Evolutionary conservation across 345 rosid species (phyloP).

Genomic region (Melastoma malabathricum): DNA sequence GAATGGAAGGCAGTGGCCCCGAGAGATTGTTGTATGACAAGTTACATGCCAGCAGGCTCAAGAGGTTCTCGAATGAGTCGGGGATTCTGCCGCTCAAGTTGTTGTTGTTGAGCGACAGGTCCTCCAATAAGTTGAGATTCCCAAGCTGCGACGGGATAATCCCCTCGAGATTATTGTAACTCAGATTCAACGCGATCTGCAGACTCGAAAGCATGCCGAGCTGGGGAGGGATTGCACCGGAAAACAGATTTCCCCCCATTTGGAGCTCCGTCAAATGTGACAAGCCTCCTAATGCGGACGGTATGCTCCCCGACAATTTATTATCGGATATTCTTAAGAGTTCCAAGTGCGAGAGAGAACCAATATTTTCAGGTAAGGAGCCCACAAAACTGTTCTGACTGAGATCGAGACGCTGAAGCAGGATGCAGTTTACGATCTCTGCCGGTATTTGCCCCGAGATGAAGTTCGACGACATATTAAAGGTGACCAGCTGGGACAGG

Average conservation of each 20-base stretch:
- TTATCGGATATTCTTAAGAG: constrained; percentile 77
- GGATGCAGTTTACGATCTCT: constrained; percentile 55
- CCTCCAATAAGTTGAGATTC: constrained; percentile 47
- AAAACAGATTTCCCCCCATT: constrained; percentile 85
- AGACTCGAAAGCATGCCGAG: constrained; percentile 69
- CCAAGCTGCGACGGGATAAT: constrained; percentile 69
- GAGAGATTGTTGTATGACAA: constrained; percentile 74
- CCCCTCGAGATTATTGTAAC: constrained; percentile 62
- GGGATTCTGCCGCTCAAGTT: constrained; percentile 73
- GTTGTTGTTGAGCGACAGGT: constrained; percentile 63
- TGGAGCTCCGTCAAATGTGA: constrained; percentile 71
- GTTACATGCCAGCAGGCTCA: constrained; percentile 79
- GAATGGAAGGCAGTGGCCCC: constrained; percentile 50
- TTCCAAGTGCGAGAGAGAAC: constrained; percentile 67
- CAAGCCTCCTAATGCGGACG: constrained; percentile 54
- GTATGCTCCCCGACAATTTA: constrained; percentile 59
- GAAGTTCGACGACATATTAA: constrained; percentile 68
- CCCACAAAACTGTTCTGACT: constrained; percentile 52
- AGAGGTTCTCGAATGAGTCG: constrained; percentile 38
- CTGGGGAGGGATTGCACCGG: constrained; percentile 60
- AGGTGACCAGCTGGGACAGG: constrained; percentile 60
- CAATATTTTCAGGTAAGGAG: constrained; percentile 58
- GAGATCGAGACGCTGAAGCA: constrained; percentile 89
- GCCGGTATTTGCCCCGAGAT: constrained; percentile 54
- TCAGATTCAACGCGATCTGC: constrained; percentile 89